Conservation (phyloP, 2,329 filamentous ascomycete species). For the Nannizziopsis barbatae region DNA sequence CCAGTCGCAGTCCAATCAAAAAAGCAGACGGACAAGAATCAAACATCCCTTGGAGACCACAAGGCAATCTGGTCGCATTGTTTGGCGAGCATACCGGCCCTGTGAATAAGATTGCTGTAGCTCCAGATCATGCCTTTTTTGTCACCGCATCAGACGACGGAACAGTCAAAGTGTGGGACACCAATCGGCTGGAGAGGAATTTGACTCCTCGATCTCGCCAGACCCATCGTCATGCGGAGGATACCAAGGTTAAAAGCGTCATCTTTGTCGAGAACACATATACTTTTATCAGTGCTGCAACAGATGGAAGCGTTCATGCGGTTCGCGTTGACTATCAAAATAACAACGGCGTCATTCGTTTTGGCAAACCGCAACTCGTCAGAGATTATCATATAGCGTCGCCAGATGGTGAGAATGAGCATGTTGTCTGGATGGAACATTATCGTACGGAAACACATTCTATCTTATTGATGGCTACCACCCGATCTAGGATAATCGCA, state of each 20-base stretch:
- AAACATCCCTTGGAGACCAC: slow-evolving; percentile 66
- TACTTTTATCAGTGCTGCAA: slow-evolving; percentile 81
- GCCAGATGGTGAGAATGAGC: slow-evolving; percentile 45
- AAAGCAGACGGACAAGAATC: slow-evolving; percentile 43
- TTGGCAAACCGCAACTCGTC: slow-evolving; percentile 64
- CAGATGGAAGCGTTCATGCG: slow-evolving; percentile 79
- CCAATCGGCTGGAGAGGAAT: slow-evolving; percentile 77
- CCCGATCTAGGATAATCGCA: slow-evolving; percentile 68
- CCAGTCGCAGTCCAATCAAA: slow-evolving; percentile 42
- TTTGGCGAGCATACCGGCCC: slow-evolving; percentile 78
- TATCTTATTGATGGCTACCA: slow-evolving; percentile 77
- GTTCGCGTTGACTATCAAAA: slow-evolving; percentile 65
- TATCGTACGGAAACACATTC: slow-evolving; percentile 73
- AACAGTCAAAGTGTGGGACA: slow-evolving; percentile 86
- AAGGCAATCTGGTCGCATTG: slow-evolving; percentile 71
- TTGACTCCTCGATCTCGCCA: slow-evolving; percentile 77
- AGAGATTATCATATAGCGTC: slow-evolving; percentile 62
- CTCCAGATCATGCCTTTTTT: slow-evolving; percentile 90
- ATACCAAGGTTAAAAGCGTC: slow-evolving; percentile 63
- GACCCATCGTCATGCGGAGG: slow-evolving; percentile 64
- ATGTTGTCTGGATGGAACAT: slow-evolving; percentile 84
- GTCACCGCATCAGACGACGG: slow-evolving; percentile 88
- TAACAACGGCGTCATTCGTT: slow-evolving; percentile 51
- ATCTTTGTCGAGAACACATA: slow-evolving; percentile 92
- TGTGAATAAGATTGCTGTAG: slow-evolving; percentile 68